Conservation (phyloP, 768 basidiomycete genomes). For the Psilocybe cubensis region DNA sequence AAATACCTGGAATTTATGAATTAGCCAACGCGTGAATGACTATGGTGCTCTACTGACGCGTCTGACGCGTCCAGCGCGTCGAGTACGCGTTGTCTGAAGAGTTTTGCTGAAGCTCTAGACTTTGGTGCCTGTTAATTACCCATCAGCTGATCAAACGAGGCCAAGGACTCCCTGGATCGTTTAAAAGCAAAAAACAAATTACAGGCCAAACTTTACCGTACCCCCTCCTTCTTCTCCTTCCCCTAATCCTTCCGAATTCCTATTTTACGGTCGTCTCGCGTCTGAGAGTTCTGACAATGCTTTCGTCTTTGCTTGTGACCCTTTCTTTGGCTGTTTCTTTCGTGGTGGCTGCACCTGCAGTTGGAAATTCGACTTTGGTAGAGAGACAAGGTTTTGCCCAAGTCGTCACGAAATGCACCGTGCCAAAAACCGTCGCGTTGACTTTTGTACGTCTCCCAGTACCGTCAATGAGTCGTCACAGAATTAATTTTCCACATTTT, state of each 20-base stretch:
- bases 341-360: constrained; percentile 1
- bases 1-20: too few relatives aligned
- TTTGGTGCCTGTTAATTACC: neutral
- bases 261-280: neutral
- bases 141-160: neutral
- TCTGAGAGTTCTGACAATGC: neutral
- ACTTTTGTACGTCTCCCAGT: constrained; percentile 41
- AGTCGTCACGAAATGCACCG: constrained; percentile 39
- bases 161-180: neutral
- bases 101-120: neutral
- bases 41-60: too few relatives aligned
- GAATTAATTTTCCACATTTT: constrained; percentile 39
- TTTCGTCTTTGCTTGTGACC: constrained; percentile 1
- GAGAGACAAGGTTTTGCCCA: constrained; percentile 27
- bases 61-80: too few relatives aligned
- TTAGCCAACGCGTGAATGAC: too few relatives aligned
- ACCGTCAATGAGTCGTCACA: constrained; percentile 34
- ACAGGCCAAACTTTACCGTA: neutral
- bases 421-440: constrained; percentile 43
- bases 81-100: too few relatives aligned
- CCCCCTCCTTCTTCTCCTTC: neutral
- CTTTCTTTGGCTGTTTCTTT: constrained; percentile 2
- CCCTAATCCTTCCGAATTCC: neutral
- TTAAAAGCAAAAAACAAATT: too few relatives aligned
- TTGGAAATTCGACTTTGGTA: neutral